Evolutionary conservation across 2,329 filamentous ascomycete species (phyloP), one percentile per base, ranked within the genome.

Genomic region (Chrysoporthe austroafricana): DNA sequence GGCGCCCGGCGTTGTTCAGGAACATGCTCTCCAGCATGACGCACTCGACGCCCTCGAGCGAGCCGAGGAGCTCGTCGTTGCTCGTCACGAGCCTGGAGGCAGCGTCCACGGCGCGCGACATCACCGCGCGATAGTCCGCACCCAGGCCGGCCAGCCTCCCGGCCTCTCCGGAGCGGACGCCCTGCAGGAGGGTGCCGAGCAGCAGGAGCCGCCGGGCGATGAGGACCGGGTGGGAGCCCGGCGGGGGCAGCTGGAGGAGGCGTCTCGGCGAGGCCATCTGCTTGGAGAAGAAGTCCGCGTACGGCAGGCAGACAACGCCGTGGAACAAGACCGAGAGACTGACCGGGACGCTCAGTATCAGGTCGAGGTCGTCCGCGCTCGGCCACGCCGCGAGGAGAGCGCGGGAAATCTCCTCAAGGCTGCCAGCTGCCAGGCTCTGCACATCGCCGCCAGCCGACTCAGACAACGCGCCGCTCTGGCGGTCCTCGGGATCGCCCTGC

Each of bases 31-130:
- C 80, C 0, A 86, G 75, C 70, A 85, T 77, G n/a, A 87, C 70
- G 63, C 82, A 84, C 67, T 86, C 82, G 6, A 86, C 72, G 0
- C 83, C 83, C 64, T 86, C 83, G 3, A 85, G 63, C 0, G 80
- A 82, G 34, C 74, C 76, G 0, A 82, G 71, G 0, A 87, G 72
- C 2, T 81, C 79, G 62, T 86, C 81, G 36, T 85, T 80, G 16
- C 76, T 77, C 0, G 81, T 83, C 1, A 88, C 79, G 8, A 78
- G 70, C 5, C 71, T 74, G 16, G 72, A 75, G 1, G 75, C 76
- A 0, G 73, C 72, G 16, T 77, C 73, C 2, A 79, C 73, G 0
- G 74, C 48, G 0, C 71, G 72, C 4, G 71, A 63, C 73, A 76
- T 73, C 9, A 77, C 72, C 3, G 14, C 44, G 36, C 58, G 66